Base-by-base conservation (phyloP, 257 asterid species). In the Ilex aquifolium region DNA sequence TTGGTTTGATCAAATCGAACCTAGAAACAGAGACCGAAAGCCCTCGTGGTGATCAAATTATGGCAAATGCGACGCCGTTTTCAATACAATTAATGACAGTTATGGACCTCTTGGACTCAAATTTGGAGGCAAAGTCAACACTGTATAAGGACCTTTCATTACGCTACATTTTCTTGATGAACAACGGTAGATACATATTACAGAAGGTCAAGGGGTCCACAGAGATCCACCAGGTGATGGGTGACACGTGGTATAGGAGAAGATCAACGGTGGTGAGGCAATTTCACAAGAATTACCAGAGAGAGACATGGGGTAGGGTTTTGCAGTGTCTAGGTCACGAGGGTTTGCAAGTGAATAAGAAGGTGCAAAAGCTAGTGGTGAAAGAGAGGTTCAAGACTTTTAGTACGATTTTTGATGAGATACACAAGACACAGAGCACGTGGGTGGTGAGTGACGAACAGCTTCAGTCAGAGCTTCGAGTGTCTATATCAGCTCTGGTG, bases 361-460 rank as follows among this genome's bases (percentile, higher is more conserved):
- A 83, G 74, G 65, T 82, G 1, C 83, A 83, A 61, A 88, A 82
- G 69, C 63, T 75, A 2, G 12, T 85, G 30, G 74, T 88, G 2
- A 91, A 87, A 67, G 97, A 91, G 57, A 75, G 95, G 57, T 80
- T 91, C 77, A 91, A 91, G 73, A 70, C 66, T 2, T 91, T 91
- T 61, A 79, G 77, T 5, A 67, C 74, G 0, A 21, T 21, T 21
- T 21, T 21, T 21, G 27, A 21, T 21, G 27, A 21, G 27, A 21
- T 21, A 21, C 27, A 76, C 62, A 63, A 80, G 57, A 51, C 80
- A 2, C 97, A 91, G 74, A 85, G 85, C 60, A 59, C 84, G 0
- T 91, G 98, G 97, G 83, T 91, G 46, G 91, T 88, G 4, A 82
- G 88, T 63, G 98, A 91, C 39, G 95, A 80, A 69, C 96, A 91